These are phyloP conservation scores for Aureobasidium sp. DNA, from an alignment of 2,329 filamentous ascomycete species.

Conservation along the genomic window DNA sequence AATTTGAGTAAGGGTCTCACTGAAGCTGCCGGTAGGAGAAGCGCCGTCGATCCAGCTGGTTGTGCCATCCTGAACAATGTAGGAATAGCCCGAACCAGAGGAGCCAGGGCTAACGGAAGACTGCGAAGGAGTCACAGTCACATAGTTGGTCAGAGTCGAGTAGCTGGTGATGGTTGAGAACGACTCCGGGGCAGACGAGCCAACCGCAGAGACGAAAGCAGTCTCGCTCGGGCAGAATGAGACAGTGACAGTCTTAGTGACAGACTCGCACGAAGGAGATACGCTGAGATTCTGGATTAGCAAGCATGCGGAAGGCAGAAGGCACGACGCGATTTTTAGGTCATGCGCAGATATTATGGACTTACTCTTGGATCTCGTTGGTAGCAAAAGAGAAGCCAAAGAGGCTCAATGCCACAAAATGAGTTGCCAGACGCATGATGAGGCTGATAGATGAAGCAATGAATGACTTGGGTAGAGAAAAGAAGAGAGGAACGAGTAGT, in stretches of 20 bases:
- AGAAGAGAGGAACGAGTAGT: neutral
- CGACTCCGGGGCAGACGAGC: neutral
- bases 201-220: neutral
- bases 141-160: constrained; percentile 21
- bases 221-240: neutral
- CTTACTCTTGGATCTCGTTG: neutral
- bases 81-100: constrained; percentile 17
- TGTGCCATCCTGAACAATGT: constrained; percentile 19
- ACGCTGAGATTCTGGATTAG: neutral
- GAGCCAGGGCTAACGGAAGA: neutral
- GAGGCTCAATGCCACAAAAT: neutral
- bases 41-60: constrained; percentile 25
- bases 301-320: neutral
- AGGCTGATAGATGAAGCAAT: neutral
- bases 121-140: constrained; percentile 30
- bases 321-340: neutral
- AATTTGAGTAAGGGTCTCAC: constrained; percentile 8
- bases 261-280: neutral
- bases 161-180: constrained; percentile 16
- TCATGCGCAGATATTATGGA: neutral
- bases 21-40: constrained; percentile 18
- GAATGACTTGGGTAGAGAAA: constrained; percentile 3
- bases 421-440: constrained; percentile 1
- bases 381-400: neutral
- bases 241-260: constrained; percentile 12